A percentile compares a stretch with the other conserved stretches of the same genome.
phyloP scores from a whole-genome alignment of 1,284 basidiomycete genomes.

The Cryptococcus sp. region DNA sequence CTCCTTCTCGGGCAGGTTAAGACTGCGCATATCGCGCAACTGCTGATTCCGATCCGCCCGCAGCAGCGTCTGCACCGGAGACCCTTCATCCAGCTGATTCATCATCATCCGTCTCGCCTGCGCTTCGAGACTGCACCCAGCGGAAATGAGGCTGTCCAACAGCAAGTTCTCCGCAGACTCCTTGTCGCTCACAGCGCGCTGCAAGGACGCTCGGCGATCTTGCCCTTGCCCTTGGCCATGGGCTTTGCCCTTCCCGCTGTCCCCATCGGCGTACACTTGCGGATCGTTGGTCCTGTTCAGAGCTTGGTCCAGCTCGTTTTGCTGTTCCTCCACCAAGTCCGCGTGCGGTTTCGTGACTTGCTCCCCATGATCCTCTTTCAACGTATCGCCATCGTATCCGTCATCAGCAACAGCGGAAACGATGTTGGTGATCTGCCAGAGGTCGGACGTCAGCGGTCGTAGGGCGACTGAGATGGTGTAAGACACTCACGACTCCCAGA shows the following conservation, averaged over 20 bases:
- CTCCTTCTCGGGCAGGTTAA: not conserved
- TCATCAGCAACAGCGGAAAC: not conserved
- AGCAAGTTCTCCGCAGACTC: not conserved
- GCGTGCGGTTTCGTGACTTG: not conserved
- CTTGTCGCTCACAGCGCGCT: not conserved
- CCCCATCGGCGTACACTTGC: not conserved
- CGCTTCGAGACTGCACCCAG: slow-evolving; percentile 1
- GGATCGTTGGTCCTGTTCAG: not conserved
- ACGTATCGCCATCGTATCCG: not conserved
- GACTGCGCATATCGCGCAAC: not conserved
- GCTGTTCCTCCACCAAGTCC: not conserved
- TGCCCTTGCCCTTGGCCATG: not conserved
- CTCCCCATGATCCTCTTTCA: not conserved
- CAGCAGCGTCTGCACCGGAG: not conserved
- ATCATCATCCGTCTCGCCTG: slow-evolving; percentile 1
- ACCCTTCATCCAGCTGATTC: not conserved
- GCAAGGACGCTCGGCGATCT: not conserved
- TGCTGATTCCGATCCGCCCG: not conserved
- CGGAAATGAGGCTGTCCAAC: not conserved
- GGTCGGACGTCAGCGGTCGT: not conserved
- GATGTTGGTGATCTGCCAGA: not conserved
- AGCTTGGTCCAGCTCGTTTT: not conserved
- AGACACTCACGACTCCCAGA: not conserved
- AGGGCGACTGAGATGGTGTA: not conserved
- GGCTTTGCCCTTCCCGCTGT: not conserved